Evolutionary conservation across 257 asterid genomes (phyloP).

Genomic region (Nemophila menziesii): DNA sequence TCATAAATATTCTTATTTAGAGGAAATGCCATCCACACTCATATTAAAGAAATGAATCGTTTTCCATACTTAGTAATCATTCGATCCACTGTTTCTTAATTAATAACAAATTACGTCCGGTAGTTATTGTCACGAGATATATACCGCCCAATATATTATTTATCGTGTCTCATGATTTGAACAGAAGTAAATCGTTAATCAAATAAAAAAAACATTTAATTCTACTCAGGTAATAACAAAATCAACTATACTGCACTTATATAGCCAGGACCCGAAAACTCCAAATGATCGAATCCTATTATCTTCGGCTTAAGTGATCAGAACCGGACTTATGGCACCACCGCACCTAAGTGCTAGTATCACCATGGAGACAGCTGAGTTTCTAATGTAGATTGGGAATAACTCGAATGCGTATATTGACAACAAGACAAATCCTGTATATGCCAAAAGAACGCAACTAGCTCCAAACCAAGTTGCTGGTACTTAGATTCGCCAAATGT

Average conservation of each 20-base stretch:
- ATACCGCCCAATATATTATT: neutral
- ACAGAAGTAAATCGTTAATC: too few species aligned
- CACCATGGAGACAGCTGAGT: constrained; percentile 18
- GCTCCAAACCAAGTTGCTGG: constrained; percentile 16
- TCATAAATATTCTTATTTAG: too few species aligned
- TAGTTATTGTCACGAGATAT: neutral
- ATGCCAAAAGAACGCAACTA: constrained; percentile 18
- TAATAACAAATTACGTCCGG: neutral
- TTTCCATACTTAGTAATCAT: too few species aligned
- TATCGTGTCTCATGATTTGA: too few species aligned
- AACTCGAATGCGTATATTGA: constrained; percentile 21
- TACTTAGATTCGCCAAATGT: constrained; percentile 8
- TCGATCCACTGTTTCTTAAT: neutral
- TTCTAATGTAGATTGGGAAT: constrained; percentile 19
- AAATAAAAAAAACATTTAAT: too few species aligned
- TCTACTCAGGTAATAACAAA: constrained; percentile 11
- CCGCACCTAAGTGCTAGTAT: constrained; percentile 23
- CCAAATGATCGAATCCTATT: constrained; percentile 12
- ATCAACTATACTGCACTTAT: constrained; percentile 11
- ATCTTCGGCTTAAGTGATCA: constrained; percentile 18
- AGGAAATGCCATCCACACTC: too few species aligned
- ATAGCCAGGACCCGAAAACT: constrained; percentile 14
- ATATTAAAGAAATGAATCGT: too few species aligned
- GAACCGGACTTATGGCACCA: constrained; percentile 21
- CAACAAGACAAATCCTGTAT: constrained; percentile 12